Conservation (phyloP, 192 early-diverging fungal genomes). For the Entomortierella beljakovae region DNA sequence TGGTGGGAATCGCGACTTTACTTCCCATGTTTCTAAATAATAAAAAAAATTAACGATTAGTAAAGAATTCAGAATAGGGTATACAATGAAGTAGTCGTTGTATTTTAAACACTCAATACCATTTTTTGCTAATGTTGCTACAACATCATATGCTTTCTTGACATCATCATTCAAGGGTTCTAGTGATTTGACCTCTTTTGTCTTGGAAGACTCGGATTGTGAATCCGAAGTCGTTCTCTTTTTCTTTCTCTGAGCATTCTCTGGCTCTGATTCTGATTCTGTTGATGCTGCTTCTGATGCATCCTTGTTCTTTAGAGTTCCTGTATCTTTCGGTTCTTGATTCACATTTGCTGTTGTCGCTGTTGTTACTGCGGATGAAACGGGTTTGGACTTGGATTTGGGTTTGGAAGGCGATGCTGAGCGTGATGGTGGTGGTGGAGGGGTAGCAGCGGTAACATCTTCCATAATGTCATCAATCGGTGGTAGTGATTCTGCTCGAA, state of each 20-base stretch:
- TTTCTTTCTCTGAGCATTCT: neutral
- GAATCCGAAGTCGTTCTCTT: neutral
- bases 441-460: constrained; percentile 1
- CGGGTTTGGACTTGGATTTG: constrained; percentile 22
- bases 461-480: constrained; percentile 9
- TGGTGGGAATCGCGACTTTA: constrained; percentile 61
- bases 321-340: neutral
- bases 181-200: constrained; percentile 11
- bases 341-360: neutral
- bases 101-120: constrained; percentile 28
- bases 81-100: no score
- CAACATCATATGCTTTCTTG: constrained; percentile 19
- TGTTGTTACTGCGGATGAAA: neutral
- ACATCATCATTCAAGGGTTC: constrained; percentile 53
- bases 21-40: constrained; percentile 60
- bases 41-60: neutral
- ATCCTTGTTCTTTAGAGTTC: neutral
- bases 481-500: constrained; percentile 26
- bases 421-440: constrained; percentile 19
- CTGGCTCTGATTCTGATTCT: neutral
- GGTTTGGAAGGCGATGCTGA: constrained; percentile 20
- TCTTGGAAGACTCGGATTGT: neutral
- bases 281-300: neutral
- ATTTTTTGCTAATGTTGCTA: constrained; percentile 39
- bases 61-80: neutral